Evolutionary conservation across 164 flowering plant species (phyloP).

Genomic region (Tetrastigma voinierianum): DNA sequence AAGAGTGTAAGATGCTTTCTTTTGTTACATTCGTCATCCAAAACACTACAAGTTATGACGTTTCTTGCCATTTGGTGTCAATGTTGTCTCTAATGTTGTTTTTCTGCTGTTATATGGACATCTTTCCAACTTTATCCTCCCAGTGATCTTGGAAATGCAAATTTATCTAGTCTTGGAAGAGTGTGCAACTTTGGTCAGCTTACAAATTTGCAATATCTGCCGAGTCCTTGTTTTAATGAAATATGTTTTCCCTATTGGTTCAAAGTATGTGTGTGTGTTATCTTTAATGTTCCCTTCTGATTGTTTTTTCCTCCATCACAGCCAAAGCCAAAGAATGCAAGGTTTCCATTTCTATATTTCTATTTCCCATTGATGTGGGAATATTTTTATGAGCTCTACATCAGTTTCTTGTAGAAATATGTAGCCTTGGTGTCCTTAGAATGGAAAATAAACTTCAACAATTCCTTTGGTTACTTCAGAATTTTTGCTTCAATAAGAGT

Average conservation of each 20-base stretch:
- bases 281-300: background rate
- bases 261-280: background rate
- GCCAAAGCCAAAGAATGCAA: too few species aligned
- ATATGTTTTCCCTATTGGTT: background rate
- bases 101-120: background rate
- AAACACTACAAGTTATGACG: background rate
- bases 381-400: too few species aligned
- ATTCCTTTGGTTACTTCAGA: too few species aligned
- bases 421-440: too few species aligned
- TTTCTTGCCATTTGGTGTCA: background rate
- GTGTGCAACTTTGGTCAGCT: conserved; percentile 65
- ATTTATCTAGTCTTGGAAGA: conserved; percentile 51
- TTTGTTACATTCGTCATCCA: background rate
- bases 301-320: background rate
- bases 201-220: conserved; percentile 56
- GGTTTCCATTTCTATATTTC: too few species aligned
- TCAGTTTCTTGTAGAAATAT: too few species aligned
- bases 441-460: too few species aligned
- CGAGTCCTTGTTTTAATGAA: conserved; percentile 26
- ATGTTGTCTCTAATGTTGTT: background rate
- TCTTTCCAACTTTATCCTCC: background rate
- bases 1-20: conserved; percentile 42
- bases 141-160: conserved; percentile 73
- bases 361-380: too few species aligned
- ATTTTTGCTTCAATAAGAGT: too few species aligned